phyloP scores from a whole-genome alignment of 352 stramenopile genomes.

The Thraustochytrium striatum region DNA sequence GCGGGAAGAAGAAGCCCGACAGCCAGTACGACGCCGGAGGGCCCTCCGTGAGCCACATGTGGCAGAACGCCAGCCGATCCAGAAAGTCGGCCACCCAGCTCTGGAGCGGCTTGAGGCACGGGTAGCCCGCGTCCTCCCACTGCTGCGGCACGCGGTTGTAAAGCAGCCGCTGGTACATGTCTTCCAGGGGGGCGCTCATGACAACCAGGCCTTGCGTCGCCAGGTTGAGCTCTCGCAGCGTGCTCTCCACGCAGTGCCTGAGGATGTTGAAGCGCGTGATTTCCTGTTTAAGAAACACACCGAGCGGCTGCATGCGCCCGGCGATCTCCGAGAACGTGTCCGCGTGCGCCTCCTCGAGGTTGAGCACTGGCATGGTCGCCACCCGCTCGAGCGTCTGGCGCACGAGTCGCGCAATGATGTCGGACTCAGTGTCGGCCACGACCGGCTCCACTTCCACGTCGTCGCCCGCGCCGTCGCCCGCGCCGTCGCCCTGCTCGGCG shows the following conservation, averaged over 20 bases:
- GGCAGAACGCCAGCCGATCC: conserved; percentile 71
- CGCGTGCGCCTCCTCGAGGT: conserved; percentile 65
- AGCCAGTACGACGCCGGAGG: conserved; percentile 79
- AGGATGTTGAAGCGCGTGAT: conserved; percentile 88
- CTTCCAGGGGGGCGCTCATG: conserved; percentile 87
- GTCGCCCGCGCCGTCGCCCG: conserved; percentile 23
- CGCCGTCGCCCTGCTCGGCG: conserved; percentile 58
- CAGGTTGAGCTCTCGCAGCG: conserved; percentile 75
- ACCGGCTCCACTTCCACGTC: conserved; percentile 60
- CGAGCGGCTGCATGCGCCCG: conserved; percentile 83
- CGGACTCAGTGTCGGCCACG: conserved; percentile 76
- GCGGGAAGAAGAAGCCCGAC: conserved; percentile 89
- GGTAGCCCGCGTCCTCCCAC: conserved; percentile 83
- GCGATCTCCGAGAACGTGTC: conserved; percentile 71
- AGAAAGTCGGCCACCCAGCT: conserved; percentile 89
- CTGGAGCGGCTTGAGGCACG: conserved; percentile 82
- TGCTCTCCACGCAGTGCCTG: conserved; percentile 73
- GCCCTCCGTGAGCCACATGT: conserved; percentile 72
- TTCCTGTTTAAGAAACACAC: conserved; percentile 84
- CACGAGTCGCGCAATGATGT: conserved; percentile 74
- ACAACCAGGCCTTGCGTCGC: conserved; percentile 85
- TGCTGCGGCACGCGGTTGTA: conserved; percentile 82
- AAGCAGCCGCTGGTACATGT: conserved; percentile 80
- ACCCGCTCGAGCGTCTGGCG: conserved; percentile 50
- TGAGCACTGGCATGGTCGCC: conserved; percentile 55